Conservation (phyloP, 257 asterid genomes). For the Solanum etuberosum region DNA sequence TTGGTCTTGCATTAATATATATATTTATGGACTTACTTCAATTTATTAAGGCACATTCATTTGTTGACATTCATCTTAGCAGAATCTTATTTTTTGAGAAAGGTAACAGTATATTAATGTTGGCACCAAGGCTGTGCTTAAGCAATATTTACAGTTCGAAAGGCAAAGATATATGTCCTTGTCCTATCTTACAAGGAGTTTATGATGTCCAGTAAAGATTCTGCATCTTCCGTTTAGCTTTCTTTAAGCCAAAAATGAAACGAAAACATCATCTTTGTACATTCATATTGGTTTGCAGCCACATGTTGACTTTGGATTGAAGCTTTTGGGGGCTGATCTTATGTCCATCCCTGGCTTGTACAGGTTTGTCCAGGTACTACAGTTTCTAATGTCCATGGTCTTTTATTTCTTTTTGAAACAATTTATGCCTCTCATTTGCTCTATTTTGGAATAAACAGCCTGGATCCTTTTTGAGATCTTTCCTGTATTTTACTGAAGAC, state of each 20-base stretch:
- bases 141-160: not conserved
- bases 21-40: not conserved
- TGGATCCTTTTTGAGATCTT: not conserved
- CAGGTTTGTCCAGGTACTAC: constrained; percentile 65
- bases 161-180: not conserved
- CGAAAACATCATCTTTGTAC: not conserved
- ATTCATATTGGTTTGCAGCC: constrained; percentile 50
- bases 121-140: not conserved
- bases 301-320: constrained; percentile 91
- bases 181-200: not conserved
- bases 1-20: not conserved
- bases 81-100: constrained; percentile 1
- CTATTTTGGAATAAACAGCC: not conserved
- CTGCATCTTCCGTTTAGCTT: not conserved
- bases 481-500: not conserved
- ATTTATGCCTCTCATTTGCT: not conserved
- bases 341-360: constrained; percentile 94
- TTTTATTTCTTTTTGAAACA: not conserved
- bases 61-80: not conserved
- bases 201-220: not conserved
- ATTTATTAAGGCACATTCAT: not conserved
- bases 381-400: not conserved
- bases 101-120: not conserved
- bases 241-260: not conserved
- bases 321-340: constrained; percentile 87